These are phyloP conservation scores for Narthecium ossifragum DNA, from an alignment of 106 monocot species.

Conservation along the genomic window DNA sequence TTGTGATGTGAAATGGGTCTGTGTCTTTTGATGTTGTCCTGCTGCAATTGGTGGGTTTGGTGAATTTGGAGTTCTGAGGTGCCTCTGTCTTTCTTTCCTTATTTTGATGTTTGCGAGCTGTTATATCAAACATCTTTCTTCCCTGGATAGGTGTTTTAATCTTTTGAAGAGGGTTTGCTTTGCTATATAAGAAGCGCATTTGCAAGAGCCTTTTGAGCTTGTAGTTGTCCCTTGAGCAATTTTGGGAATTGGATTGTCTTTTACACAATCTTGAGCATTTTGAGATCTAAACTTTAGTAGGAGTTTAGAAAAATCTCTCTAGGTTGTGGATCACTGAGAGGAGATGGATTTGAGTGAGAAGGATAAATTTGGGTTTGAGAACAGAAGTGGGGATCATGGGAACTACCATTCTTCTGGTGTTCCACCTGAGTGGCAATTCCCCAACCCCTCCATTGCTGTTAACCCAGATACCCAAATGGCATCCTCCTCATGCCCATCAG, in stretches of 20 bases:
- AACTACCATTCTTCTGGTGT: constrained; percentile 14
- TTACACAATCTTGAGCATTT: no score
- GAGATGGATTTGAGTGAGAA: constrained; percentile 48
- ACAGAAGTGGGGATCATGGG: constrained; percentile 13
- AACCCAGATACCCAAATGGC: constrained; percentile 10
- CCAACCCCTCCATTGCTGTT: constrained; percentile 6
- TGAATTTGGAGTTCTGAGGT: not conserved
- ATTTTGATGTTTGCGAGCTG: not conserved
- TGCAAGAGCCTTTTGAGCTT: not conserved
- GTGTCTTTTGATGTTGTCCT: not conserved
- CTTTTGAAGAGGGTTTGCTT: not conserved
- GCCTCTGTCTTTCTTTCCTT: not conserved
- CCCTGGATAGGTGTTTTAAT: not conserved
- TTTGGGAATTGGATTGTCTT: no score
- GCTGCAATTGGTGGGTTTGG: not conserved
- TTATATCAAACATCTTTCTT: not conserved
- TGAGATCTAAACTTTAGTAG: not conserved
- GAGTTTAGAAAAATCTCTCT: not conserved
- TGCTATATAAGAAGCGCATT: not conserved
- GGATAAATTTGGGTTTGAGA: constrained; percentile 36
- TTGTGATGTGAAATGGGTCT: constrained; percentile 1
- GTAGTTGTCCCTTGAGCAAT: no score
- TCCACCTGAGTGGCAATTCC: constrained; percentile 16
- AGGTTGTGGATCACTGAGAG: no score
- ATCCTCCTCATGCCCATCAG: constrained; percentile 14